Percentiles rank a stretch among this genome's conserved stretches.
Conservation (phyloP, 2,329 filamentous ascomycete species). For the Hyphodiscus sp. region DNA sequence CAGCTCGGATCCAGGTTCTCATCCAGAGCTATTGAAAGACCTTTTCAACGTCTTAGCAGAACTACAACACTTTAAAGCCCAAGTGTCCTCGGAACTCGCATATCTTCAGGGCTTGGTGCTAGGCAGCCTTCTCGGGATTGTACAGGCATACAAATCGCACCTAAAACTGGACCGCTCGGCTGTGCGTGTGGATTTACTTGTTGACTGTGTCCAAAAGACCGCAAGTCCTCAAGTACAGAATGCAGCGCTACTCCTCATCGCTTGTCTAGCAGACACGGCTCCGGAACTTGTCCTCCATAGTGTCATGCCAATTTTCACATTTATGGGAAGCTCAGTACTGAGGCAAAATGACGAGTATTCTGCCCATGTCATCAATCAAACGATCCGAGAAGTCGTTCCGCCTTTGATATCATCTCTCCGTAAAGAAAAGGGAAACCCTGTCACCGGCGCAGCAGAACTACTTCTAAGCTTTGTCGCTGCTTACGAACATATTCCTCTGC, state of each 20-base stretch:
- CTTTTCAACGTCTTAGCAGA: slow-evolving; percentile 84
- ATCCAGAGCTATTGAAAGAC: slow-evolving; percentile 68
- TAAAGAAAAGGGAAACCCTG: slow-evolving; percentile 68
- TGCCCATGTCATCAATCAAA: slow-evolving; percentile 90
- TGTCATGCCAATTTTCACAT: slow-evolving; percentile 98
- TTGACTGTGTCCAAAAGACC: slow-evolving; percentile 89
- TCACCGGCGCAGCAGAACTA: slow-evolving; percentile 79
- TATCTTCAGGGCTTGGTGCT: slow-evolving; percentile 85
- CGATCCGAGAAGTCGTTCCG: slow-evolving; percentile 88
- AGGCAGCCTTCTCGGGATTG: slow-evolving; percentile 74
- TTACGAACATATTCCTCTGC: slow-evolving; percentile 89
- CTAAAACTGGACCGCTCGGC: slow-evolving; percentile 69
- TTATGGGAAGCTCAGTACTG: slow-evolving; percentile 88
- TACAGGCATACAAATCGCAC: slow-evolving; percentile 63
- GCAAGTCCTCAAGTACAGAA: slow-evolving; percentile 92
- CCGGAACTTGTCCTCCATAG: slow-evolving; percentile 92
- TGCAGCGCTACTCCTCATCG: slow-evolving; percentile 79
- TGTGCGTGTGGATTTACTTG: slow-evolving; percentile 82
- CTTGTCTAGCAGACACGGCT: slow-evolving; percentile 76
- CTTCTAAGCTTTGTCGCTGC: slow-evolving; percentile 94
- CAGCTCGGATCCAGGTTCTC: slow-evolving; percentile 65
- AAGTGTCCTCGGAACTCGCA: slow-evolving; percentile 78
- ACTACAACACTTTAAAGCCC: slow-evolving; percentile 74
- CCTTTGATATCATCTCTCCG: slow-evolving; percentile 81
- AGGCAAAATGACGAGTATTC: slow-evolving; percentile 96